Conservation (phyloP, 2,329 filamentous ascomycete genomes). For the Tolypocladium capitatum region DNA sequence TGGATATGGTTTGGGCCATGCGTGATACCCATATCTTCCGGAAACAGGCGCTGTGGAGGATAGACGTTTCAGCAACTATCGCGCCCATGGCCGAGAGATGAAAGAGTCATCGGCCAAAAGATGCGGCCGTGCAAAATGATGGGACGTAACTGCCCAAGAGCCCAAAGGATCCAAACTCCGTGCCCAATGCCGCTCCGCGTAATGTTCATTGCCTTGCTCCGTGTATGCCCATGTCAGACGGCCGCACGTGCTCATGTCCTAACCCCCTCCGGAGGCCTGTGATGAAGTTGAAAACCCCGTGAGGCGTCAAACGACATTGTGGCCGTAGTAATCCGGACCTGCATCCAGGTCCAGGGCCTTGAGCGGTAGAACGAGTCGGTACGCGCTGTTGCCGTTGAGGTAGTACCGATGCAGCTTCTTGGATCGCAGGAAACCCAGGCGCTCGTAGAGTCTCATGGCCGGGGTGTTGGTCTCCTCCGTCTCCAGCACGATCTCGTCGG, state of each 20-base stretch:
- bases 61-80: neutral
- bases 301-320: slow-evolving; percentile 9
- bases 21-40: neutral
- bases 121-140: neutral
- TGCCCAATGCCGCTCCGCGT: slow-evolving; percentile 4
- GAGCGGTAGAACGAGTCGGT: slow-evolving; percentile 70
- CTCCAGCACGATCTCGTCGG: slow-evolving; percentile 91
- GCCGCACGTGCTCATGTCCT: neutral
- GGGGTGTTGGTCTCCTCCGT: slow-evolving; percentile 88
- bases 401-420: slow-evolving; percentile 95
- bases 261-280: too few relatives aligned
- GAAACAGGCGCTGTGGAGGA: neutral
- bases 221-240: neutral
- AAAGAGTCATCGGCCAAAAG: neutral
- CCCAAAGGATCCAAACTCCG: neutral
- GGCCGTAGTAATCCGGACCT: slow-evolving; percentile 21
- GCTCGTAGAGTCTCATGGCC: slow-evolving; percentile 85
- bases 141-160: neutral
- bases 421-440: slow-evolving; percentile 79
- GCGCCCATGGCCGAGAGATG: neutral
- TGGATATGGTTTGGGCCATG: neutral
- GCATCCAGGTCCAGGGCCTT: slow-evolving; percentile 37
- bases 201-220: neutral
- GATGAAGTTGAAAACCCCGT: neutral
- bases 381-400: slow-evolving; percentile 90